Evolutionary conservation across 306 rosid species (phyloP), one percentile per base, ranked within the genome.

Genomic region (Dryas alaskensis): DNA sequence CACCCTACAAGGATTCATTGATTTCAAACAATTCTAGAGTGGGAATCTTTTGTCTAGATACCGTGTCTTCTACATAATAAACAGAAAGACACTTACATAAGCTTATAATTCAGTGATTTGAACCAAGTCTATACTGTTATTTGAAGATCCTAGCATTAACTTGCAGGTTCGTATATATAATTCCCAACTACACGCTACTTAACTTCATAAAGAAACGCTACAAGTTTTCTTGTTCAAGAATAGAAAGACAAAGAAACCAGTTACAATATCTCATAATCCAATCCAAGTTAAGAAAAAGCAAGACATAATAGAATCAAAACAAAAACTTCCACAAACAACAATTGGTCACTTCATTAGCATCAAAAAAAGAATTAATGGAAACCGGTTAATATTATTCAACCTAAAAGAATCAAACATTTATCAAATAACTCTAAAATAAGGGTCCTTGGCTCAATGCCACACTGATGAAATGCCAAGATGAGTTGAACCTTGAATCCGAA

Each of bases 401-500:
- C 70, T 1, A 53, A 16, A 16, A 46, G 44, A 51, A 22, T 27
- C 7, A 4, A 63, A 57, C 40, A 47, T 51, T 2, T 51, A 31
- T 31, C 3, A 31, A 31, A 31, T 25, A 25, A 11, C 14, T 79
- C 86, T 66, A 69, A 92, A 82, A 75, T 86, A 68, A 81, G 81
- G 86, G 80, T 90, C 95, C 67, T 85, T 4, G 84, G 84, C 4
- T 83, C 86, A 13, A 73, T 19, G 39, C 96, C 96, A 43, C 81
- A 76, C 69, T 82, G 93, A 80, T 89, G 96, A 53, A 92, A 92
- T 16, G 92, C 91, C 80, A 92, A 81, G 69, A 92, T 87, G 16
- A 85, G 89, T 0, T 96, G 96, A 52, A 92, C 93, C 84, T 89
- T 92, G 50, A 92, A 79, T 2, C 93, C 92, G 49, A 69, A 89